Evolutionary conservation across 495 filamentous ascomycete species (phyloP), one percentile per base, ranked within the genome.

Genomic region (Aspergillus incahuasiensis): DNA sequence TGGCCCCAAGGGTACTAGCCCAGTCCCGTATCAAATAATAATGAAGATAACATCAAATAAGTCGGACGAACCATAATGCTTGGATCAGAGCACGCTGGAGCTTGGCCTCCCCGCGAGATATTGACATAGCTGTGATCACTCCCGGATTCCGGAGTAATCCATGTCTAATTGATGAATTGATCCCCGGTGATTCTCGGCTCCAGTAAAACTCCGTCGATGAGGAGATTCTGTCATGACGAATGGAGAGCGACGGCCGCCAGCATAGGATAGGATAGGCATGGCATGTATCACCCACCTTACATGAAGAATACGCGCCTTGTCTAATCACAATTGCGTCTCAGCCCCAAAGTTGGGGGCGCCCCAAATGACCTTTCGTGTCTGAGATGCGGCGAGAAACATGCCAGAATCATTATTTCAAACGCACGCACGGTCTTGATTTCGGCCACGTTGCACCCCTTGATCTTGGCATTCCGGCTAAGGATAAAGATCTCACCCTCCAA

Each of bases 401-500:
- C 39, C 24, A 48, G 4, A 34, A 8, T 19, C 1, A 49, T 30
- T 2, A n/a, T n/a, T n/a, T n/a, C n/a, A n/a, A n/a, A n/a, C 28
- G 25, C 40, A 28, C 53, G 62, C 62, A 62, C 59, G 56, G 59
- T 53, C 57, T 60, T 54, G 58, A 55, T 53, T 59, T 53, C 62
- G 34, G 46, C 62, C 62, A 65, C 62, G 62, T 65, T 65, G 59
- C 53, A 52, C 56, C 62, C 62, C 62, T 65, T 59, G 56, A 62
- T 62, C 62, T 65, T 65, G 59, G 62, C 62, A 65, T 32, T 47
- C 59, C 54, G 30, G 45, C 59, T 59, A 57, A 65, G 56, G 62
- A 65, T 65, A 65, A 65, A 62, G 62, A 65, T 65, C 62, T 65
- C 59, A 65, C 62, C 54, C 50, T 52, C 56, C 52, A 44, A 56